Evolutionary conservation across 1,284 basidiomycete species (phyloP), one percentile per base, ranked within the genome.

Genomic region (Moniliella sp.): DNA sequence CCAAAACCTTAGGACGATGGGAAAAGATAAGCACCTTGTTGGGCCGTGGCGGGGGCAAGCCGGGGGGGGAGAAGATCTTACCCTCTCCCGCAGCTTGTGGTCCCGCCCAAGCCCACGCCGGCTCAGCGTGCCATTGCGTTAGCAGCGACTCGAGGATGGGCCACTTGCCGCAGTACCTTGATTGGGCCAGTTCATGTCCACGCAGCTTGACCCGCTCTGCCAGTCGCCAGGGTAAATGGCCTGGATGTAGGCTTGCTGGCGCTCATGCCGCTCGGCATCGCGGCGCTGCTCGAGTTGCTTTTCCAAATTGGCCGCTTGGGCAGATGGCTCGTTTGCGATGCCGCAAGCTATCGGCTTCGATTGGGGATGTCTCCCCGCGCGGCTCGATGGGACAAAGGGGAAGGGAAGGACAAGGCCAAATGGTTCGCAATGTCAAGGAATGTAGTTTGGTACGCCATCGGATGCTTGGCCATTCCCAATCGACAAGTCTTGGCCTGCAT

Each of bases 101-200:
- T n/a, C n/a, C n/a, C n/a, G n/a, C n/a, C n/a, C n/a, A n/a, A n/a
- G n/a, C n/a, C n/a, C n/a, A n/a, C n/a, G 54, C 59, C 4, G 50
- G 44, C 1, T 63, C 51, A 0, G 33, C 28, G n/a, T 62, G 46
- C 67, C 66, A 68, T 4, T 57, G 42, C 18, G 61, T 65, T 11
- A 83, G 62, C 0, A 83, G 63, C 1, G 66, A 63, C 36, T 74
- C 66, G 11, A 83, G 61, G 0, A 77, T 71, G 74, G 79, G 46
- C 79, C 79, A 84, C 62, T 86, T 86, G 2, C 81, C 82, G 46
- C 81, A 84, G 36, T 72, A 72, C 25, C 42, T 48, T 0, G 57
- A 46, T 16, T 66, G 59, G 25, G 62, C 42, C 43, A 45, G 27
- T 39, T 48, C 9, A 33, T n/a, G n/a, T n/a, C 25, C 9, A 33